Conservation (phyloP, 352 stramenopile species). For the Plasmopara viticola region DNA sequence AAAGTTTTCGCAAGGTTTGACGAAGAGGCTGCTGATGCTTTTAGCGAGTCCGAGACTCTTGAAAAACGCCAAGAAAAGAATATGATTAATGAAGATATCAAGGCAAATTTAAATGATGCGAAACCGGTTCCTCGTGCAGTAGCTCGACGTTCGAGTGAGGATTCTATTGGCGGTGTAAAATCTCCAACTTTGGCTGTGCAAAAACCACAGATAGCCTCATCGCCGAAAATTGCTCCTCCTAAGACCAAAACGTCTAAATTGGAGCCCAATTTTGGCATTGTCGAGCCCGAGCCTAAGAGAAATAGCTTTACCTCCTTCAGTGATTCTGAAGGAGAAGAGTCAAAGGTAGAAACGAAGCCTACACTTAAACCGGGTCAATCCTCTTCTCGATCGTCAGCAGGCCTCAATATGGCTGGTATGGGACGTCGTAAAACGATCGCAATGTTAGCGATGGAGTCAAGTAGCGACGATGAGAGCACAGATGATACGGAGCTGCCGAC, state of each 20-base stretch:
- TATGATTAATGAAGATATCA: constrained; percentile 20
- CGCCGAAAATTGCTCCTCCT: constrained; percentile 17
- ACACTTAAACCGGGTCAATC: constrained; percentile 33
- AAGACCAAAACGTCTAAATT: constrained; percentile 33
- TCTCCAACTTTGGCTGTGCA: constrained; percentile 10
- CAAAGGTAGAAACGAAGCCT: constrained; percentile 61
- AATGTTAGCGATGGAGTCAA: constrained; percentile 71
- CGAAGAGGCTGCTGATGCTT: constrained; percentile 26
- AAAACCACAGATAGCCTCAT: constrained; percentile 10
- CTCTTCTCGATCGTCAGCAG: constrained; percentile 31
- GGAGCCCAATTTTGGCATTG: constrained; percentile 68
- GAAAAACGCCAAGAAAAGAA: constrained; percentile 11
- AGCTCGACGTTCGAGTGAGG: constrained; percentile 14
- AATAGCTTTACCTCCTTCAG: constrained; percentile 85
- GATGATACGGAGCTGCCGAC: constrained; percentile 50
- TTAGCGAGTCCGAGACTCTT: constrained; percentile 20
- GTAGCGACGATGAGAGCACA: constrained; percentile 63
- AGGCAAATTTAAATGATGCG: constrained; percentile 11
- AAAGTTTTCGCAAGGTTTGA: constrained; percentile 31
- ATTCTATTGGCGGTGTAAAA: constrained; percentile 15
- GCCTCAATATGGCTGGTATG: constrained; percentile 54
- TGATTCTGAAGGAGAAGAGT: constrained; percentile 79
- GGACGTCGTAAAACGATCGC: constrained; percentile 59
- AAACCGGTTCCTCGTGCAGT: constrained; percentile 17
- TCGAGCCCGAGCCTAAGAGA: constrained; percentile 51